A percentile compares a stretch with the other conserved stretches of the same genome.
phyloP scores from a whole-genome alignment of 2,329 filamentous ascomycete species.

The Acephala macrosclerotiorum region DNA sequence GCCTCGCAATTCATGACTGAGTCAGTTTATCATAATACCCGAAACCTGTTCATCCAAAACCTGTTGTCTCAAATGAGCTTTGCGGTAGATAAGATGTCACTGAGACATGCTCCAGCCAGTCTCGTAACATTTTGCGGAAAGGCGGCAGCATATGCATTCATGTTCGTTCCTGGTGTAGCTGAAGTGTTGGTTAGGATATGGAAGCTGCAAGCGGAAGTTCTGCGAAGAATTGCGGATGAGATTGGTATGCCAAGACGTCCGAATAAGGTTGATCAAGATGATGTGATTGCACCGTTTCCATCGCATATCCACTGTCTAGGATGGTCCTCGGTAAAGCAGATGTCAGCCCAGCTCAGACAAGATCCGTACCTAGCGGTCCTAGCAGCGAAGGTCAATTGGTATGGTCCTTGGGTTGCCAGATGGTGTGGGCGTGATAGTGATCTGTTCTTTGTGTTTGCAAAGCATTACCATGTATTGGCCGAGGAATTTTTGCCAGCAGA shows the following conservation, averaged over 20 bases:
- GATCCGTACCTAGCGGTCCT: conserved; percentile 63
- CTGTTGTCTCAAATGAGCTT: conserved; percentile 73
- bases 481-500: conserved; percentile 62
- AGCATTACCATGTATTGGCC: conserved; percentile 72
- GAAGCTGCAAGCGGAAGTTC: conserved; percentile 64
- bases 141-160: conserved; percentile 76
- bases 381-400: conserved; percentile 69
- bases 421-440: conserved; percentile 79
- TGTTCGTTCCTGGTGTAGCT: conserved; percentile 75
- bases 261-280: conserved; percentile 50
- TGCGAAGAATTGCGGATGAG: conserved; percentile 68
- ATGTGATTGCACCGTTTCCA: conserved; percentile 47
- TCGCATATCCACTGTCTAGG: conserved; percentile 63
- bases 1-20: conserved; percentile 73
- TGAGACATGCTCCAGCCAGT: conserved; percentile 61
- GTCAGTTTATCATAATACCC: conserved; percentile 75
- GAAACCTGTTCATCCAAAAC: conserved; percentile 74
- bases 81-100: conserved; percentile 77
- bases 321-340: conserved; percentile 64
- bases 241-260: conserved; percentile 63
- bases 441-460: conserved; percentile 76
- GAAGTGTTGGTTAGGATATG: conserved; percentile 73
- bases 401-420: conserved; percentile 71
- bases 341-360: conserved; percentile 61
- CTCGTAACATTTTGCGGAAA: conserved; percentile 76